Evolutionary conservation across 164 flowering plant genomes (phyloP).

Genomic region (Houttuynia cordata): DNA sequence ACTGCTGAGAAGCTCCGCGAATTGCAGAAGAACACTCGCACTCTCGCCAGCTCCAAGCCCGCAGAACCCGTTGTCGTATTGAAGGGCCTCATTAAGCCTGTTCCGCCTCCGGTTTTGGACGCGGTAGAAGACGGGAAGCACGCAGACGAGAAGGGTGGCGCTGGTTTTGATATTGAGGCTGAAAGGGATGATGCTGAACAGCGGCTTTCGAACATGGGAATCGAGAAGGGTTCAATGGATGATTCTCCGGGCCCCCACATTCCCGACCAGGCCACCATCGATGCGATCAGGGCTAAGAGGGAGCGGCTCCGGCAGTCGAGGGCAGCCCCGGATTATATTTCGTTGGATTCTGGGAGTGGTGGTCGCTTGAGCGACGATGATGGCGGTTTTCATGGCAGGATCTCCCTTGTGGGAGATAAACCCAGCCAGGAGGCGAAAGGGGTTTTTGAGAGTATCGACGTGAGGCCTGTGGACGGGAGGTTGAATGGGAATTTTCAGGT

Average conservation of each 20-base stretch:
- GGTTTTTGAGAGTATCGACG: constrained; percentile 59
- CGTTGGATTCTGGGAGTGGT: constrained; percentile 70
- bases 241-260: constrained; percentile 21
- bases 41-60: constrained; percentile 38
- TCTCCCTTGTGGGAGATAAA: constrained; percentile 62
- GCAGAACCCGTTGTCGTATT: constrained; percentile 45
- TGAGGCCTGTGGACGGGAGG: constrained; percentile 14
- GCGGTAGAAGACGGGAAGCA: constrained; percentile 12
- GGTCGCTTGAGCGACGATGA: constrained; percentile 83
- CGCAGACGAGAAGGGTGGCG: constrained; percentile 14
- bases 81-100: constrained; percentile 66
- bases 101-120: neutral
- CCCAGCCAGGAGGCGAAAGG: constrained; percentile 38
- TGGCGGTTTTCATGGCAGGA: constrained; percentile 63
- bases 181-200: constrained; percentile 25
- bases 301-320: constrained; percentile 58
- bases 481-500: constrained; percentile 16
- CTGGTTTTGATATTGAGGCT: constrained; percentile 7
- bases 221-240: constrained; percentile 13
- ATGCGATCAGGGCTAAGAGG: constrained; percentile 64
- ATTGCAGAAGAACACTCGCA: constrained; percentile 83
- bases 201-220: constrained; percentile 29
- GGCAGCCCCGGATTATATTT: constrained; percentile 65
- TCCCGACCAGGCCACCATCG: constrained; percentile 59
- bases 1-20: constrained; percentile 73